Conservation (phyloP, 176 grass and related monocot genomes). For the Oryza meridionalis region DNA sequence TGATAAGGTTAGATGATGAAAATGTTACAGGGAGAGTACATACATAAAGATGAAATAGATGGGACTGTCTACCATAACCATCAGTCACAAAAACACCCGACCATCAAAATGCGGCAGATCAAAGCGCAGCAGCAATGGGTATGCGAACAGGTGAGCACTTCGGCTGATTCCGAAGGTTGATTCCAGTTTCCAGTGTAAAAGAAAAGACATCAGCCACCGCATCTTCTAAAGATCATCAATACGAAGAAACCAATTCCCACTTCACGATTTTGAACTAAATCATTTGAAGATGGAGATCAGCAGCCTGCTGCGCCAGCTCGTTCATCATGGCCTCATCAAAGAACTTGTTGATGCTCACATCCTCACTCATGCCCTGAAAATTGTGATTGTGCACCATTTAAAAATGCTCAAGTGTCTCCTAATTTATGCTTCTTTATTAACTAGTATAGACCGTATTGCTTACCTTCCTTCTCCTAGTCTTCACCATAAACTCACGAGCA, state of each 20-base stretch:
- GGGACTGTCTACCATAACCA: not conserved
- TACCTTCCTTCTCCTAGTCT: constrained; percentile 85
- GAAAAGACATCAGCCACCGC: not conserved
- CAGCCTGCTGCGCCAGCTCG: constrained; percentile 93
- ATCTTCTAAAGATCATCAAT: constrained; percentile 10
- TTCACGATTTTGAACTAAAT: constrained; percentile 45
- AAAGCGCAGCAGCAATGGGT: not conserved
- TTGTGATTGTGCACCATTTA: constrained; percentile 6
- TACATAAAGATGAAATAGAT: constrained; percentile 21
- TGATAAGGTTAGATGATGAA: constrained; percentile 25
- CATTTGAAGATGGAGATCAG: constrained; percentile 87
- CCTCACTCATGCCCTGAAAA: constrained; percentile 96
- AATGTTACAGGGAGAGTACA: constrained; percentile 39
- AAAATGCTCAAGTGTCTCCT: not conserved
- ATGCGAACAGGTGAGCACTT: not conserved
- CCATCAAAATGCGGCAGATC: constrained; percentile 20
- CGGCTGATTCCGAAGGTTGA: not conserved
- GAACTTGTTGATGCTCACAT: constrained; percentile 98
- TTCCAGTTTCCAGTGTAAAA: constrained; percentile 2
- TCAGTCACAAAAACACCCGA: not conserved
- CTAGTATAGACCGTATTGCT: constrained; percentile 22
- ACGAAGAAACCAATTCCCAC: not conserved
- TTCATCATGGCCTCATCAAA: constrained; percentile 98
- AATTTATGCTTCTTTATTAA: not conserved
- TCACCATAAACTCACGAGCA: constrained; percentile 98